phyloP scores from a whole-genome alignment of 495 filamentous ascomycete genomes.

The Tuber aestivum region DNA sequence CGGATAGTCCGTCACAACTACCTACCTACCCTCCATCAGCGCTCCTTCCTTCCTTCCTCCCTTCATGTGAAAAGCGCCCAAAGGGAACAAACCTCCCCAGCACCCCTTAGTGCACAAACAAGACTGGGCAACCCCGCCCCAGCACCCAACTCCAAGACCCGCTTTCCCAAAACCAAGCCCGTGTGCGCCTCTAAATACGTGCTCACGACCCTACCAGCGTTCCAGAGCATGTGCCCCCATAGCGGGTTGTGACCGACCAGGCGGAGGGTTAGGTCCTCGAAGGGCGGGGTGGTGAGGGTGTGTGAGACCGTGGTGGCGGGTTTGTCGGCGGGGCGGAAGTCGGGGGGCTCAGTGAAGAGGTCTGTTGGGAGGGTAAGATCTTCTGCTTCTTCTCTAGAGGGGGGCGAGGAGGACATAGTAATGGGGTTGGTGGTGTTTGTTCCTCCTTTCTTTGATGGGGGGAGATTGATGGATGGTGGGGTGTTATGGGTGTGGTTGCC shows the following conservation, averaged over 20 bases:
- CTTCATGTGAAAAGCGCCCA: neutral
- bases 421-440: neutral
- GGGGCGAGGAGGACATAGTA: neutral
- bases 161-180: conserved; percentile 53
- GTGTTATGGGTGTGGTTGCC: neutral
- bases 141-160: conserved; percentile 82
- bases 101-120: conserved; percentile 65
- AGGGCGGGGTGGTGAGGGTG: conserved; percentile 56
- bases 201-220: conserved; percentile 69
- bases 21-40: conserved; percentile 42
- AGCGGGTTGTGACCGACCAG: conserved; percentile 86
- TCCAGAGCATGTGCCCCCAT: conserved; percentile 90
- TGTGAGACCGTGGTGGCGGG: conserved; percentile 63
- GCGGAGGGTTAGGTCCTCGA: conserved; percentile 59
- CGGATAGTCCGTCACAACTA: conserved; percentile 84
- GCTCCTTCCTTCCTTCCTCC: neutral
- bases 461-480: no score
- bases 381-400: neutral
- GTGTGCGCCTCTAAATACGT: conserved; percentile 67
- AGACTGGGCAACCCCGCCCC: conserved; percentile 81
- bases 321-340: conserved; percentile 66
- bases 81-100: conserved; percentile 43
- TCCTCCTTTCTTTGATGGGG: no score
- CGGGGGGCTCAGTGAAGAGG: conserved; percentile 72
- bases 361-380: conserved; percentile 34